Conservation (phyloP, 78 protist genomes). For the Dictyostelium citrinum region DNA sequence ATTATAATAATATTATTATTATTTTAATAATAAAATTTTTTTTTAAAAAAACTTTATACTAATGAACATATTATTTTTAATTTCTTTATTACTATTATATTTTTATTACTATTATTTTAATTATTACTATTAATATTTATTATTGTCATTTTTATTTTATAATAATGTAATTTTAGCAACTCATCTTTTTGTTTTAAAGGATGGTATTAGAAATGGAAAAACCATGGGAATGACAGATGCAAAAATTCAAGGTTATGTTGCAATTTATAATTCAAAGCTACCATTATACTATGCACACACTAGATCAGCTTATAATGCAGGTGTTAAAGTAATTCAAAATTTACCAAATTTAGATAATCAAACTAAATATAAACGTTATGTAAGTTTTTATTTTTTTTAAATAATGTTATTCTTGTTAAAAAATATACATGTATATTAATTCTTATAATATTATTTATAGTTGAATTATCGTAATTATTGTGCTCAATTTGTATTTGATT, state of each 20-base stretch:
- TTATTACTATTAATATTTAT: too few relatives aligned
- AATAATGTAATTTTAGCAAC: too few relatives aligned
- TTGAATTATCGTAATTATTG: not conserved
- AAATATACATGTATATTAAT: not conserved
- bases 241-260: too few relatives aligned
- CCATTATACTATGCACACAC: not conserved
- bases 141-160: too few relatives aligned
- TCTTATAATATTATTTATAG: not conserved
- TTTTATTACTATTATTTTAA: too few relatives aligned
- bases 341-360: not conserved
- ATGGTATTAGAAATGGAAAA: not conserved
- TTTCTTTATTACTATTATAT: too few relatives aligned
- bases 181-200: not conserved
- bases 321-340: not conserved
- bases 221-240: not conserved
- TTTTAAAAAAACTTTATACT: too few relatives aligned
- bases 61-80: too few relatives aligned
- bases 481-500: not conserved
- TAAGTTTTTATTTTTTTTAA: not conserved
- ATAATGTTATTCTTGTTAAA: not conserved
- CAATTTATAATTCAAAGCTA: not conserved
- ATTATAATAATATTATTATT: not conserved
- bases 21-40: too few relatives aligned
- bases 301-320: not conserved
- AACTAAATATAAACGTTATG: not conserved